phyloP scores from a whole-genome alignment of 208 protist genomes.

The Wallacemonas sp. region DNA sequence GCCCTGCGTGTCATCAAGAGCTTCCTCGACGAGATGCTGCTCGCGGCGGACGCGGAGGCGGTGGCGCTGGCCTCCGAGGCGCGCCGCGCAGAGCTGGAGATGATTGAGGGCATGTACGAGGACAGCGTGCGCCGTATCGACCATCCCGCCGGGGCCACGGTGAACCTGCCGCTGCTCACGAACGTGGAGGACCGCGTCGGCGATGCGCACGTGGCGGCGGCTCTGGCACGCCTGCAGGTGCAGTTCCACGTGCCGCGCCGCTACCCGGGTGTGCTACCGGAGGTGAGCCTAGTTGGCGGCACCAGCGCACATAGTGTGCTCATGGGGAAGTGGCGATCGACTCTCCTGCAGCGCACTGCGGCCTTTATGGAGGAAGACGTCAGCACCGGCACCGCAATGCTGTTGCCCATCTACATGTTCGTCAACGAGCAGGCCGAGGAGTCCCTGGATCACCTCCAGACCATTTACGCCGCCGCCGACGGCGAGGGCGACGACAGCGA shows the following conservation, averaged over 20 bases:
- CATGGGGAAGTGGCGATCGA: slow-evolving; percentile 61
- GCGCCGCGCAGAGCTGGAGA: slow-evolving; percentile 67
- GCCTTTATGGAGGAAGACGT: slow-evolving; percentile 56
- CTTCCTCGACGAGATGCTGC: slow-evolving; percentile 29
- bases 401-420: slow-evolving; percentile 70
- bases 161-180: slow-evolving; percentile 52
- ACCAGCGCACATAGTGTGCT: slow-evolving; percentile 40
- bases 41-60: not conserved
- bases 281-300: slow-evolving; percentile 47
- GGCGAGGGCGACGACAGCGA: not conserved
- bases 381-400: slow-evolving; percentile 45
- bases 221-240: slow-evolving; percentile 40
- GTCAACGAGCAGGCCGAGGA: slow-evolving; percentile 38
- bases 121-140: slow-evolving; percentile 31
- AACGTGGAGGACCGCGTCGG: slow-evolving; percentile 22
- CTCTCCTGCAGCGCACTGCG: slow-evolving; percentile 31
- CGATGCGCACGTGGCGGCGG: slow-evolving; percentile 10
- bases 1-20: slow-evolving; percentile 33
- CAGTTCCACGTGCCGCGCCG: slow-evolving; percentile 43
- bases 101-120: slow-evolving; percentile 79
- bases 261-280: slow-evolving; percentile 58
- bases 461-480: slow-evolving; percentile 26
- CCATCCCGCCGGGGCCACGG: slow-evolving; percentile 25
- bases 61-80: slow-evolving; percentile 28
- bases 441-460: slow-evolving; percentile 31